phyloP scores from a whole-genome alignment of 1,284 basidiomycete species.

The Cryptococcus sp. region DNA sequence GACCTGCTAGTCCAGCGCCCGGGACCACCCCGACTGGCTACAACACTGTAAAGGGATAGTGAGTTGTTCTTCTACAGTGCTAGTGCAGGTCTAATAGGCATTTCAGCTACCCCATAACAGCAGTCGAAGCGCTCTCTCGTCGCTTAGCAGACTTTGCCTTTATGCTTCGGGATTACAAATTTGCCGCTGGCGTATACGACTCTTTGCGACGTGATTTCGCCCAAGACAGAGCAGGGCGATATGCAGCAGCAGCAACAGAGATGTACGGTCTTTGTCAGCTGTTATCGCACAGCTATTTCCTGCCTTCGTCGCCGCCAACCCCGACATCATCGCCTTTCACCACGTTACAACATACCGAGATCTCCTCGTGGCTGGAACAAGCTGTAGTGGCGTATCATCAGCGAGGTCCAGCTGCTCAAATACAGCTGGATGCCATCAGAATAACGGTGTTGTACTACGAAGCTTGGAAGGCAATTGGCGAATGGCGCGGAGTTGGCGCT shows the following conservation, averaged over 20 bases:
- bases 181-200: conserved; percentile 86
- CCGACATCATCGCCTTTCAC: conserved; percentile 31
- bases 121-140: conserved; percentile 57
- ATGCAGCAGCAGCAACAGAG: conserved; percentile 53
- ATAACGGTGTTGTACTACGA: conserved; percentile 54
- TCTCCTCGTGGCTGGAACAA: conserved; percentile 52
- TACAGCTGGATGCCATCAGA: conserved; percentile 53
- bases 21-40: conserved; percentile 37
- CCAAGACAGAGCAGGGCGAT: conserved; percentile 51
- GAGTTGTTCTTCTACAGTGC: conserved; percentile 15
- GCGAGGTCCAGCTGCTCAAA: conserved; percentile 30
- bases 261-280: conserved; percentile 54
- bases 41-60: conserved; percentile 50
- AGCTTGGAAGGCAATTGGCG: conserved; percentile 49
- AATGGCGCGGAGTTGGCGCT: conserved; percentile 46
- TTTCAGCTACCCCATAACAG: conserved; percentile 54
- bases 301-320: conserved; percentile 42
- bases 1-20: conserved; percentile 46
- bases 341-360: conserved; percentile 49
- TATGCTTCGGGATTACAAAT: conserved; percentile 83
- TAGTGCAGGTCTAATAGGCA: conserved; percentile 1
- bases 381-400: conserved; percentile 43
- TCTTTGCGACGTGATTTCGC: conserved; percentile 69
- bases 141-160: conserved; percentile 95
- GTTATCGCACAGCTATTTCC: conserved; percentile 44